phyloP scores from a whole-genome alignment of 257 asterid species.

The Ilex asprella region DNA sequence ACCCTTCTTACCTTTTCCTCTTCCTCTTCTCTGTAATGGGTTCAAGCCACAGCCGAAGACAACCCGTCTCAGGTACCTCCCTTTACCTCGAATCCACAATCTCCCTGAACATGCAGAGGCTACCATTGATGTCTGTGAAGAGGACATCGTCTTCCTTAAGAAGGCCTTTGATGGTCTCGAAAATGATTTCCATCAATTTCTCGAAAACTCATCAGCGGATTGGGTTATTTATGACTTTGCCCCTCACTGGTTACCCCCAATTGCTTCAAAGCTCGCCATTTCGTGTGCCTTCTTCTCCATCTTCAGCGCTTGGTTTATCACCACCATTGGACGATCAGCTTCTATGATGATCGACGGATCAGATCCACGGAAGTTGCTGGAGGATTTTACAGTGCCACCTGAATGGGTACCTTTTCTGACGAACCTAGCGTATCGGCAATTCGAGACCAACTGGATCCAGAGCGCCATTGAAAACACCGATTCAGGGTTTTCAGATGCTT shows the following conservation, averaged over 20 bases:
- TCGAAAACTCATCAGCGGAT: background rate
- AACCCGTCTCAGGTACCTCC: too few species aligned
- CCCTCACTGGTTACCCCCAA: background rate
- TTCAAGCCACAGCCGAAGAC: too few species aligned
- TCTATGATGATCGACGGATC: background rate
- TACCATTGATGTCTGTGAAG: background rate
- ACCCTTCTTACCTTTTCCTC: too few species aligned
- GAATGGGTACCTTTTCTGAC: constrained; percentile 9
- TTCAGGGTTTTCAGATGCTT: background rate
- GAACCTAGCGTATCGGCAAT: background rate
- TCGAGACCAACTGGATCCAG: background rate
- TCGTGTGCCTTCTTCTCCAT: background rate
- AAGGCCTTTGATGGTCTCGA: background rate
- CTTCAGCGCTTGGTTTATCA: background rate
- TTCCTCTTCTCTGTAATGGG: too few species aligned
- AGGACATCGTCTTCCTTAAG: background rate
- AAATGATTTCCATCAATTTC: too few species aligned
- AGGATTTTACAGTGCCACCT: constrained; percentile 9
- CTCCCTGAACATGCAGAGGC: background rate
- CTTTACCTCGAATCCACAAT: too few species aligned
- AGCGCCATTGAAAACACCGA: too few species aligned
- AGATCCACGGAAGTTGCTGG: background rate
- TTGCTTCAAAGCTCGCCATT: background rate
- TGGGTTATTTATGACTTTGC: background rate
- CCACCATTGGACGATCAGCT: background rate